Evolutionary conservation across 2,329 filamentous ascomycete species (phyloP).

Genomic region (Leptosphaerulina australis): DNA sequence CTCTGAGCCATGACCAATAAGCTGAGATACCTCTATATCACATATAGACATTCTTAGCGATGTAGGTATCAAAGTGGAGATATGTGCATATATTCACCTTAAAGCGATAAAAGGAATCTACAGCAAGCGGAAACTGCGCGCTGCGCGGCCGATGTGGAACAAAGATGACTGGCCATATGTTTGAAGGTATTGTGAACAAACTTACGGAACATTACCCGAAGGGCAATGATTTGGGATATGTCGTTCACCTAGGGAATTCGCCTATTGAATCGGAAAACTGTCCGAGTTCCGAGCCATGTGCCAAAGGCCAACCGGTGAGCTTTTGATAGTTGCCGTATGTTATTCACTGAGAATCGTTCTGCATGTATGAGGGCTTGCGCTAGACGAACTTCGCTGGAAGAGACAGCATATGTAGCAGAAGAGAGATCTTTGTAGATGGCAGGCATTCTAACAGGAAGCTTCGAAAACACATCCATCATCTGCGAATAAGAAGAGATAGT

Average conservation of each 20-base stretch:
- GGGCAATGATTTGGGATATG: neutral
- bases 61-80: neutral
- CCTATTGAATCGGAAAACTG: neutral
- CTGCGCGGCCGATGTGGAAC: neutral
- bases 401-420: neutral
- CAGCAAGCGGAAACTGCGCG: constrained; percentile 3
- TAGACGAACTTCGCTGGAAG: neutral
- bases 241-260: neutral
- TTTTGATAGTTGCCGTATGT: neutral
- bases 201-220: neutral
- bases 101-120: neutral
- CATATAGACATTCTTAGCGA: constrained; percentile 4
- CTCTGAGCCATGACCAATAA: neutral
- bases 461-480: no score
- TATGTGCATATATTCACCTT: neutral
- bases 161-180: neutral
- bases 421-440: neutral
- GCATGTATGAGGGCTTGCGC: neutral
- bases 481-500: no score
- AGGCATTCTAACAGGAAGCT: no score
- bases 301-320: no score
- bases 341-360: no score
- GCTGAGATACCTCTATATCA: neutral
- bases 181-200: neutral
- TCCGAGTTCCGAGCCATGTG: neutral